Base-by-base conservation (phyloP, 352 stramenopile genomes). In the Pseudoperonospora humuli region DNA sequence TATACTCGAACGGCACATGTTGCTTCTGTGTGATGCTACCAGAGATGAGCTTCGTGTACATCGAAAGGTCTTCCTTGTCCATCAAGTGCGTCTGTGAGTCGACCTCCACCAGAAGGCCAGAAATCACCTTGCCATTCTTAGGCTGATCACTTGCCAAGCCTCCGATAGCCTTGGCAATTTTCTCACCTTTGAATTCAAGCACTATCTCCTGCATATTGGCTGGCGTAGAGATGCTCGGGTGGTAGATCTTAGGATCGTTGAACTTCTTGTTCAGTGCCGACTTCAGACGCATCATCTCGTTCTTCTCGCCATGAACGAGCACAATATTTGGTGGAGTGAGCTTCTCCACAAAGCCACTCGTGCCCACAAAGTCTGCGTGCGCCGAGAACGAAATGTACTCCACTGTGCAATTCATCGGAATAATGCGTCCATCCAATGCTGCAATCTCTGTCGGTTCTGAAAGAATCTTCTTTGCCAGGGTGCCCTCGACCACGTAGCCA, bases 401-500 rank as follows among this genome's bases (percentile, higher is more conserved):
- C 20, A 98, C 95, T 1, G 93, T 82, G 37, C 79, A 93, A 39
- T 97, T 97, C 64, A 98, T 84, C 1, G 93, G 88, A 45, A 98
- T 86, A 32, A 96, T 76, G 6, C 92, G 73, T 15, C 93, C 94
- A 57, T 98, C 93, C 39, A 97, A 66, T 1, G 89, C 93, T 0
- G 93, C 84, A 43, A 98, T 96, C 60, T 98, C 93, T 18, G 95
- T 96, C 7, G 94, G 93, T 48, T 98, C 86, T 0, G 77, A 93
- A 42, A 98, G 70, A 50, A 99, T 95, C 58, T 98, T 97, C 57
- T 98, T 98, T 2, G 95, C 95, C 6, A 99, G 63, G 3, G 95
- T 99, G 35, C 97, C 95, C 62, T 99, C 96, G 0, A 99, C 95
- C 19, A 97, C 94, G 63, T 99, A 99, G 26, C 97, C 97, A 18